Evolutionary conservation across 352 stramenopile genomes (phyloP), one percentile per base, ranked within the genome.

Genomic region (Pilasporangium apinafurcum): DNA sequence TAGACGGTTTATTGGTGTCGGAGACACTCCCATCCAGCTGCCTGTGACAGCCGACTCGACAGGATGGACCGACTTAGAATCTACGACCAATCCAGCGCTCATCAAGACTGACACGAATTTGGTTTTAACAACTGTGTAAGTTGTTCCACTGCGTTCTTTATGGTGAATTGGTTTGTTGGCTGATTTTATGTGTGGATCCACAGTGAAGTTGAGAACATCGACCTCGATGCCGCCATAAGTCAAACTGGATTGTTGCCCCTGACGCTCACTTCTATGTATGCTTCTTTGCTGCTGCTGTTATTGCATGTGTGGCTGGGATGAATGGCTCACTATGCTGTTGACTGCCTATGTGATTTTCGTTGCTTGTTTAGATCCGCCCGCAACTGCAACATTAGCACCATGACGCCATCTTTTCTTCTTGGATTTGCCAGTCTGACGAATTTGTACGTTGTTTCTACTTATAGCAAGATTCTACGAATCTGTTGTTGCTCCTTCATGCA

Each of bases 191-290:
- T 9, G n/a, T 43, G 33, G 21, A 22, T 17, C 9, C 46, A 1
- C 29, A 74, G 63, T 28, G 59, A 62, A 4, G 9, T 77, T 38
- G 58, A 70, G 29, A 74, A 78, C 37, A 56, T 78, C 29, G 48
- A 78, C 25, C 17, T 78, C 37, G 58, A 40, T 40, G 36, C 62
- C 16, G 56, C 48, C 17, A 24, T 78, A 30, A 61, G 71, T 47
- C 41, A 44, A n/a, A 17, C 61, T 57, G 25, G 51, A 71, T 37
- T 78, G 61, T 42, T 77, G 25, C 65, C 65, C 6, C 48, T 78
- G 2, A 66, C 62, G 9, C 56, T 78, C 27, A 14, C 63, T 17
- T 72, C 55, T 33, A 43, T 78, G 65, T 77, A 65, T 46, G 65
- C n/a, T n/a, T n/a, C n/a, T n/a, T 56, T 3, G 5, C 21, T 34